Evolutionary conservation across 441 rosid species (phyloP), one percentile per base, ranked within the genome.

Genomic region (Geranium incanum): DNA sequence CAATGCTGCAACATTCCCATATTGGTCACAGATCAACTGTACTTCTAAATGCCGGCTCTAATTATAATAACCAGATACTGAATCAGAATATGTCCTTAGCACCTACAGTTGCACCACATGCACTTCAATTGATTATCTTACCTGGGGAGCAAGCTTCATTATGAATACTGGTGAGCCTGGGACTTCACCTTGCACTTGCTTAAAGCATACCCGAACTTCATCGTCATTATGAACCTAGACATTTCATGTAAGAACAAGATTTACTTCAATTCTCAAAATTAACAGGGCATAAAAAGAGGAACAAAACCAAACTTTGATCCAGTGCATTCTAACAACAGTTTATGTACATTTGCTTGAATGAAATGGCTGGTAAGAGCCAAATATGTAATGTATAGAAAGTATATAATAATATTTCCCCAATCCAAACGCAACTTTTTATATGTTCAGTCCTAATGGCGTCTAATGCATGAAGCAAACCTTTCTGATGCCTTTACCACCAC

Each of bases 151-250:
- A 87, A 95, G 93, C 86, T 95, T 95, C 99, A 95, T 95, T 81
- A 93, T 95, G 79, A 95, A 95, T 79, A 95, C 93, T 36, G 99
- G 99, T 18, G 99, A 95, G 69, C 99, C 99, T 0, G 99, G 99
- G 81, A 95, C 99, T 85, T 95, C 99, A 78, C 99, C 99, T 78
- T 95, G 99, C 74, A 95, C 99, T 91, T 93, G 99, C 83, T 95
- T 95, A 86, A 95, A 95, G 72, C 91, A 82, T 69, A 98, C 98
- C 81, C 96, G 85, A 72, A 95, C 98, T 82, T 95, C 99, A 69
- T 95, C 99, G 70, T 84, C 99, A 75, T 88, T 95, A 82, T 95
- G 96, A 80, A 95, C 65, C 65, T 59, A 59, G 65, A 7, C 19
- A 18, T 15, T 59, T 59, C 65, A 59, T 18, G 28, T 19, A 59